Percentiles rank a stretch among this genome's conserved stretches.
phyloP scores from a whole-genome alignment of 2,329 filamentous ascomycete genomes.

The Penicillium expansum region DNA sequence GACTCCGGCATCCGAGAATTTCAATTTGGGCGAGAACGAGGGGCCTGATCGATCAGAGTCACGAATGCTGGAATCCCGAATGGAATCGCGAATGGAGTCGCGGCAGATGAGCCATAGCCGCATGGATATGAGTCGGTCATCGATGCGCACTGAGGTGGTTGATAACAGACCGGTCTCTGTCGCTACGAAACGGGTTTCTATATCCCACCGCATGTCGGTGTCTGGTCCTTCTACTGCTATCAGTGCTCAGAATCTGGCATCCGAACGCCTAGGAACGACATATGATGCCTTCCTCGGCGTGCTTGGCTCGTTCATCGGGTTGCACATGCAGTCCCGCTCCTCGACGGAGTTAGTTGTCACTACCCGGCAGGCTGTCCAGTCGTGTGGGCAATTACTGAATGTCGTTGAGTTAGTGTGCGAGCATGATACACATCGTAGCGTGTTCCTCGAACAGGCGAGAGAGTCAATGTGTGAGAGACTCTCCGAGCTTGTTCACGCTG shows the following conservation, averaged over 20 bases:
- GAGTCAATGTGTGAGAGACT: conserved; percentile 76
- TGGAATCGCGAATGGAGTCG: conserved; percentile 3
- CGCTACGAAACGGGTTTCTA: conserved; percentile 49
- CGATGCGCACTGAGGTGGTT: conserved; percentile 21
- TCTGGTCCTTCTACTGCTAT: conserved; percentile 63
- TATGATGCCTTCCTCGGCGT: conserved; percentile 89
- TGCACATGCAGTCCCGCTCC: conserved; percentile 90
- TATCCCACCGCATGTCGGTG: conserved; percentile 74
- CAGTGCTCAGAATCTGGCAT: conserved; percentile 71
- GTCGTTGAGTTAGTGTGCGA: conserved; percentile 80
- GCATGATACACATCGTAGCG: conserved; percentile 67
- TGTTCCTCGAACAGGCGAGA: conserved; percentile 66
- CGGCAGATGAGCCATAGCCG: conserved; percentile 33
- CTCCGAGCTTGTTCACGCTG: conserved; percentile 74
- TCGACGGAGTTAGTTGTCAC: conserved; percentile 77
- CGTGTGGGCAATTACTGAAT: conserved; percentile 73
- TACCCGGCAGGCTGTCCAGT: conserved; percentile 77
- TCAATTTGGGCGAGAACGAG: conserved; percentile 25
- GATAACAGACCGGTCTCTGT: conserved; percentile 35
- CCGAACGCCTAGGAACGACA: conserved; percentile 72
- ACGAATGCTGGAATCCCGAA: conserved; percentile 15
- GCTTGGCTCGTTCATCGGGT: conserved; percentile 88
- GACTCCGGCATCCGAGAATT: conserved; percentile 41
- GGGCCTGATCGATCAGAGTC: conserved; percentile 33
- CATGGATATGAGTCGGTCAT: conserved; percentile 21